Base-by-base conservation (phyloP, 2,329 filamentous ascomycete genomes). In the Aspergillus caelatus region DNA sequence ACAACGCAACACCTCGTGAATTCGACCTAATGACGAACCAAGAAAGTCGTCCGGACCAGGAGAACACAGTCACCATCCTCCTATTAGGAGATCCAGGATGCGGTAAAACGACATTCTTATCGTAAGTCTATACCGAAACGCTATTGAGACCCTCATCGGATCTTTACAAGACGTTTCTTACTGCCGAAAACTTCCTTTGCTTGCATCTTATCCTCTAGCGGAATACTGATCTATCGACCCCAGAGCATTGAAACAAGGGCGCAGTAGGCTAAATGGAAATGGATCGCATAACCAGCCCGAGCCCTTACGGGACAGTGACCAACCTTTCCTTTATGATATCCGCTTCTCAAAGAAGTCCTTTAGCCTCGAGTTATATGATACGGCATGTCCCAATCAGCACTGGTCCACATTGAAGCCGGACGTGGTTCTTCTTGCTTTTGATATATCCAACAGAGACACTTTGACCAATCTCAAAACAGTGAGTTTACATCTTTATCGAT, bases 61-160 rank as follows among this genome's bases (percentile, higher is more conserved):
- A 67, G 23, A 66, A 62, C n/a, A 70, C 71, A 21, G 75, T 78
- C 30, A 77, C 73, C 5, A 65, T 89, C 57, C 79, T 89, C 8
- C 77, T 89, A 19, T 78, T 89, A 2, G 87, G 87, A 58, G 86
- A 88, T 63, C 71, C 81, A 43, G 85, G 83, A 57, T 85, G 87
- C 53, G 87, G 87, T 62, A 89, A 89, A 75, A 86, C 86, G 57
- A 87, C 85, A 11, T 88, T 89, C 66, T 75, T 89, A 65, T 86
- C 86, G 85, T 88, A 79, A 74, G 85, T 30, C 56, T 57, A 41
- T n/a, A n/a, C 11, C 30, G 26, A 16, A 21, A 3, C 30, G 19
- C 48, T 11, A 11, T 14, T 30, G 4, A 12, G 11, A 12, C 26
- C 16, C 10, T 32, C 2, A 11, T 11, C 19, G 11, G 19, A 21